phyloP scores from a whole-genome alignment of 2,329 filamentous ascomycete species.

The Cordyceps farinosa region DNA sequence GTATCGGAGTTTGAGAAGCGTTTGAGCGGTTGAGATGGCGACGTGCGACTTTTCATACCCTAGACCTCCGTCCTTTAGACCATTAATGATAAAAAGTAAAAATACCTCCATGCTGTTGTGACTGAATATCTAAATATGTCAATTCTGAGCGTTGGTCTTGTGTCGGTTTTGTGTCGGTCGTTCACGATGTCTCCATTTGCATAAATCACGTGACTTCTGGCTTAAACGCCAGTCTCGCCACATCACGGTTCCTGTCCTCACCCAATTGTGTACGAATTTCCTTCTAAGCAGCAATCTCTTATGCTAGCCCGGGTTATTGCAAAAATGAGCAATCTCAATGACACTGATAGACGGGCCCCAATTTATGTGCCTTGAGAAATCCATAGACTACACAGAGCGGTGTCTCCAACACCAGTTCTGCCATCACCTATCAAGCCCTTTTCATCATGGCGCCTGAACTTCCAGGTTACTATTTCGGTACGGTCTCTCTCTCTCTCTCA shows the following conservation, averaged over 20 bases:
- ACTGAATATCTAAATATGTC: no score
- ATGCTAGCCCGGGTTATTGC: background rate
- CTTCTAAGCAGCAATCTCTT: background rate
- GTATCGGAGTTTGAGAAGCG: constrained; percentile 33
- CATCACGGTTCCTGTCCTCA: background rate
- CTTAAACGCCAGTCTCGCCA: background rate
- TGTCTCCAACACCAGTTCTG: no score
- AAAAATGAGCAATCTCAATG: background rate
- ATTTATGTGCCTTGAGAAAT: background rate
- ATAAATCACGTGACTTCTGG: constrained; percentile 10
- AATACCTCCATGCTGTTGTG: constrained; percentile 19
- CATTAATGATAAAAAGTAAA: constrained; percentile 45
- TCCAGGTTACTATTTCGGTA: constrained; percentile 55
- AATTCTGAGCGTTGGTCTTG: background rate
- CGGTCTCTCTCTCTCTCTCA: background rate
- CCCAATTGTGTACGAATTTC: background rate
- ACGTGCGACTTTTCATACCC: constrained; percentile 35
- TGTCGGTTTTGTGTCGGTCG: background rate
- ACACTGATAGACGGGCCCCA: background rate
- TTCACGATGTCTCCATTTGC: no score
- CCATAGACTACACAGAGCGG: no score
- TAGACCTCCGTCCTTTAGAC: constrained; percentile 37
- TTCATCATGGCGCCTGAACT: constrained; percentile 36
- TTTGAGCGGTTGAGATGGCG: constrained; percentile 32
- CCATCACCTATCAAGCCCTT: no score